Percentiles rank a stretch among this genome's conserved stretches.
Conservation (phyloP, 257 asterid genomes). For the Solanum ossicruentum region DNA sequence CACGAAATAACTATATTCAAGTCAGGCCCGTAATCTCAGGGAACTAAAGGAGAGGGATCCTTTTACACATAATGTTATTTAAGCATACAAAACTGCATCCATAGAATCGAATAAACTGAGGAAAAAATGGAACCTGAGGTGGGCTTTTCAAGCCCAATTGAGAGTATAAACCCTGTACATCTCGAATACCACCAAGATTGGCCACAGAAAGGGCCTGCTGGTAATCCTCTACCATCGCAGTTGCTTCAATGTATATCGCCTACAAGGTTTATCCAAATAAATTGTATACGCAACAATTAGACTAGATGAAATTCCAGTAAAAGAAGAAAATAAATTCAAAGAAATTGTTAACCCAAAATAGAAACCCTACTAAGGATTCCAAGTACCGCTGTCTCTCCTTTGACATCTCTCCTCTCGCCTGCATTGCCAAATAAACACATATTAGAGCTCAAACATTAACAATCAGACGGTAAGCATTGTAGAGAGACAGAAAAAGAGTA, state of each 20-base stretch:
- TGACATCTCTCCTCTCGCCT: slow-evolving; percentile 97
- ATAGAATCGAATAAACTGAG: neutral
- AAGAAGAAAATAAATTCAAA: neutral
- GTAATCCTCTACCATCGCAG: slow-evolving; percentile 90
- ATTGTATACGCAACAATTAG: neutral
- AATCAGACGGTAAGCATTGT: neutral
- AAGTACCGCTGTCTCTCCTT: slow-evolving; percentile 91
- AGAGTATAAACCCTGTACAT: slow-evolving; percentile 46
- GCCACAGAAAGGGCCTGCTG: slow-evolving; percentile 69
- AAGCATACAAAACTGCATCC: neutral
- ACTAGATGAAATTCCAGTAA: neutral
- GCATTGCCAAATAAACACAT: slow-evolving; percentile 6
- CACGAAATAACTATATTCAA: neutral
- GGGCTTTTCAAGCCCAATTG: slow-evolving; percentile 66
- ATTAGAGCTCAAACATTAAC: neutral
- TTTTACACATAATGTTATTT: neutral
- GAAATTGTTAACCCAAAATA: neutral
- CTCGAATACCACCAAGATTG: neutral
- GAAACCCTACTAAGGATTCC: slow-evolving; percentile 58
- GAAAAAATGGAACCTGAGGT: slow-evolving; percentile 48
- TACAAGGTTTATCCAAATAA: slow-evolving; percentile 4
- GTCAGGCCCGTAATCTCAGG: neutral
- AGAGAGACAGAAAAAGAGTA: slow-evolving; percentile 9
- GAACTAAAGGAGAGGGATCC: neutral
- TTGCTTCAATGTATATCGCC: slow-evolving; percentile 87